Evolutionary conservation across 2,329 filamentous ascomycete genomes (phyloP).

Genomic region (Metarhizium sp.): DNA sequence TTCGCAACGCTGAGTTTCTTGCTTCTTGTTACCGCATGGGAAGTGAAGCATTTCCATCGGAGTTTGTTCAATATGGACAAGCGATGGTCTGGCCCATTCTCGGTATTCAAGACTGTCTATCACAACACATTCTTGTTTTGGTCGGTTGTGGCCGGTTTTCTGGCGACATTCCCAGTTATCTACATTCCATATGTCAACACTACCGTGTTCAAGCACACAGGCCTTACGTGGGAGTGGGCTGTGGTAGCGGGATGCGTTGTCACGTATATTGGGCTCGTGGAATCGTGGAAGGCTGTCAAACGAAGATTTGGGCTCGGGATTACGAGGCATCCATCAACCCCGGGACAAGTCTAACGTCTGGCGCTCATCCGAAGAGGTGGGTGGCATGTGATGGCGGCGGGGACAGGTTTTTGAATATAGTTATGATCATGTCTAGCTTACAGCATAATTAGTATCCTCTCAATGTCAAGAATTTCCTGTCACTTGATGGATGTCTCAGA

Average conservation of each 20-base stretch:
- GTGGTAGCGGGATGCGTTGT: constrained; percentile 51
- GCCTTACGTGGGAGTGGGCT: constrained; percentile 64
- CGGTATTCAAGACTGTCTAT: constrained; percentile 53
- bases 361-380: neutral
- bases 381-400: constrained; percentile 4
- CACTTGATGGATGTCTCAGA: neutral
- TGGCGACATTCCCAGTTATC: constrained; percentile 51
- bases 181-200: constrained; percentile 61
- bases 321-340: constrained; percentile 9
- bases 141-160: constrained; percentile 50
- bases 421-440: constrained; percentile 14
- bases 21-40: constrained; percentile 61
- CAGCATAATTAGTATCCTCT: constrained; percentile 19
- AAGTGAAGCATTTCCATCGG: constrained; percentile 61
- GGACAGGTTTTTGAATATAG: constrained; percentile 23
- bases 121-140: constrained; percentile 60
- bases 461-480: constrained; percentile 18
- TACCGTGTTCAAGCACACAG: constrained; percentile 59
- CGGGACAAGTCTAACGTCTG: constrained; percentile 1
- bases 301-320: constrained; percentile 31
- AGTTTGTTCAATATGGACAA: constrained; percentile 60
- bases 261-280: constrained; percentile 53
- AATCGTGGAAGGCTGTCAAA: constrained; percentile 63
- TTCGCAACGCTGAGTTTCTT: constrained; percentile 62
- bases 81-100: constrained; percentile 36